Conservation (phyloP, 176 grass and related monocot species). For the Lolium multiflorum region DNA sequence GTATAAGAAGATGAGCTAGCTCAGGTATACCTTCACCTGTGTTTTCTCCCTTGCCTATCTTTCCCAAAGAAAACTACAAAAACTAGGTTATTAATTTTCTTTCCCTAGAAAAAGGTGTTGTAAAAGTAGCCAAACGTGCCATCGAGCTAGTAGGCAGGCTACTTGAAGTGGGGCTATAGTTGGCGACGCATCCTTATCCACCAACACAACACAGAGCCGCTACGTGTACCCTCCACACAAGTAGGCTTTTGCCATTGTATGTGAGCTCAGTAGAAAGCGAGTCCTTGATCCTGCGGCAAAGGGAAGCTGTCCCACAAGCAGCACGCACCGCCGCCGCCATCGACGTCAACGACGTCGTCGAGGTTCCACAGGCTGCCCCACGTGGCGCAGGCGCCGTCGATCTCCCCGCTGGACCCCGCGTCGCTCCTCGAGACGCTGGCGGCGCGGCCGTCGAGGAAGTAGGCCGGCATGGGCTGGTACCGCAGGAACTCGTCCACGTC, state of each 20-base stretch:
- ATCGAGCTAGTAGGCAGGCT: slow-evolving; percentile 22
- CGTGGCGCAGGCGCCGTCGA: slow-evolving; percentile 39
- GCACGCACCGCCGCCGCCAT: slow-evolving; percentile 42
- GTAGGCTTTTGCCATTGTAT: slow-evolving; percentile 12
- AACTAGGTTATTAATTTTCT: background rate
- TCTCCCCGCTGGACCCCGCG: slow-evolving; percentile 46
- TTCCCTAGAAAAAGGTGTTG: slow-evolving; percentile 13
- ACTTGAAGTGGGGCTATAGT: slow-evolving; percentile 46
- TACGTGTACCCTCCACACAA: slow-evolving; percentile 31
- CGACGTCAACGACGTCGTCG: slow-evolving; percentile 54
- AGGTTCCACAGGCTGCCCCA: slow-evolving; percentile 98
- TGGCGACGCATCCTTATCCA: slow-evolving; percentile 60
- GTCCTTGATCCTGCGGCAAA: slow-evolving; percentile 40
- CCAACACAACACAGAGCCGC: slow-evolving; percentile 35
- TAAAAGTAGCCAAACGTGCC: slow-evolving; percentile 24
- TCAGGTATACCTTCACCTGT: slow-evolving; percentile 9
- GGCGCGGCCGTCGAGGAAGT: slow-evolving; percentile 34
- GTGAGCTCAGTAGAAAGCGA: slow-evolving; percentile 49
- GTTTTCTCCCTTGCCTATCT: background rate
- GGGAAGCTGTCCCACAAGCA: slow-evolving; percentile 47
- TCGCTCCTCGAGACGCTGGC: slow-evolving; percentile 36
- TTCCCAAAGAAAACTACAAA: background rate
- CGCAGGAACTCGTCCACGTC: slow-evolving; percentile 54
- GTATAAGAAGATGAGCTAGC: slow-evolving; percentile 1
- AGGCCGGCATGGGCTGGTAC: slow-evolving; percentile 51